Evolutionary conservation across 1,139 yeast species (phyloP), one percentile per base, ranked within the genome.

Genomic region (Kluyveromyces sp.): DNA sequence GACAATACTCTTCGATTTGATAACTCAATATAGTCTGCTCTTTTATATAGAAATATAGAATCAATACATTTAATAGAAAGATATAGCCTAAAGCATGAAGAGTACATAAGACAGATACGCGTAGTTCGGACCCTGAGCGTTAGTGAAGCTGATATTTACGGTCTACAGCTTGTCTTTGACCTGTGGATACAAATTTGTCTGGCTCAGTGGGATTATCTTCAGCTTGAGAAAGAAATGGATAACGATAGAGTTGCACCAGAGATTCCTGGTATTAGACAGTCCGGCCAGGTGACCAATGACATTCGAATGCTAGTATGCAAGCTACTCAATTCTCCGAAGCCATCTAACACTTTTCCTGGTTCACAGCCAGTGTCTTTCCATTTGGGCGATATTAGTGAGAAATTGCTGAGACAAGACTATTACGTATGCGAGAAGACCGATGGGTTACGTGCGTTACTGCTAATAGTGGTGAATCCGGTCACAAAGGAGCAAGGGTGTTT

Each of bases 341-440:
- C 65, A 4, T 43, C 56, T 3, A 57, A 59, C 47, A 53, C 64
- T 2, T 86, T 86, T 55, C 89, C 94, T 3, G 97, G 97, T 0
- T 82, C 96, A 1, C 98, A 94, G 64, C 99, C 99, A 0, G 87
- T 92, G 1, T 86, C 96, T 31, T 89, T 94, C 61, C 81, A 86
- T 39, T 71, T 87, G 47, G 70, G 71, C 34, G 96, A 89, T 65
- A 70, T 92, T 33, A 68, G 70, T 4, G 78, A 78, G 43, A 77
- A 79, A 31, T 67, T 92, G 41, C 61, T 75, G 60, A 68, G 68
- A 2, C 75, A 75, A 44, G 88, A 83, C 56, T 92, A 88, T 60
- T 83, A 79, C 56, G 98, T 92, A 0, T 92, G 98, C 67, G 99
- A 94, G 59, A 94, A 94, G 62, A 80, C 94, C 0, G 98, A 94